Conservation (phyloP, 2,329 filamentous ascomycete species). For the Hymenoscyphus occultus region DNA sequence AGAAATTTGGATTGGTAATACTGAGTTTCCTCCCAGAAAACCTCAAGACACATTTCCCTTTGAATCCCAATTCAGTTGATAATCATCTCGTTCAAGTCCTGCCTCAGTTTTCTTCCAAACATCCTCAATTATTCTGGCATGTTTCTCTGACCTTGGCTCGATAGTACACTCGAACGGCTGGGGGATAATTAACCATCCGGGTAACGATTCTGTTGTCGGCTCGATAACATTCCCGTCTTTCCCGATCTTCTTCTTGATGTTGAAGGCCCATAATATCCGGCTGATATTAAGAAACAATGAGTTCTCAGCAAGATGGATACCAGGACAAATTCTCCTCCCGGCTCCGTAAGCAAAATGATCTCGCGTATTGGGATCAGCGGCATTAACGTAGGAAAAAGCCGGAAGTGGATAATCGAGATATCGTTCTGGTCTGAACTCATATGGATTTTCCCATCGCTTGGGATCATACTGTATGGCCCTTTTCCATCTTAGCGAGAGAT, state of each 20-base stretch:
- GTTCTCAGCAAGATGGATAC: slow-evolving; percentile 37
- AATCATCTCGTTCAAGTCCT: neutral
- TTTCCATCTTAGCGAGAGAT: neutral
- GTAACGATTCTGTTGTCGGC: slow-evolving; percentile 28
- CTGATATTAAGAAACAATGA: slow-evolving; percentile 34
- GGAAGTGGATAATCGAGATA: slow-evolving; percentile 27
- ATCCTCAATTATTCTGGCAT: slow-evolving; percentile 32
- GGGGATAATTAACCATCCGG: slow-evolving; percentile 36
- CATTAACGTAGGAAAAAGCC: slow-evolving; percentile 24
- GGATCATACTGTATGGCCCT: slow-evolving; percentile 40
- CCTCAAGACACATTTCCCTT: neutral
- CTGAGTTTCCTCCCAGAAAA: neutral
- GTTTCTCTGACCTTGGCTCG: slow-evolving; percentile 30
- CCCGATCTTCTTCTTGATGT: slow-evolving; percentile 24
- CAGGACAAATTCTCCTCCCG: slow-evolving; percentile 36
- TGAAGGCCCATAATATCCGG: slow-evolving; percentile 36
- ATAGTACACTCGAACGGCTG: slow-evolving; percentile 36
- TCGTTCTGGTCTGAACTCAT: slow-evolving; percentile 44
- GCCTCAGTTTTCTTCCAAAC: slow-evolving; percentile 10
- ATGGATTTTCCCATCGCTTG: slow-evolving; percentile 41
- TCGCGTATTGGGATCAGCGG: slow-evolving; percentile 30
- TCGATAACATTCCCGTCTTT: slow-evolving; percentile 22
- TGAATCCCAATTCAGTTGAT: neutral
- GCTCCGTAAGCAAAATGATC: slow-evolving; percentile 36
- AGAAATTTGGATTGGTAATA: no score